Evolutionary conservation across 495 filamentous ascomycete species (phyloP).

Genomic region (Penicillium dipodomyicola): DNA sequence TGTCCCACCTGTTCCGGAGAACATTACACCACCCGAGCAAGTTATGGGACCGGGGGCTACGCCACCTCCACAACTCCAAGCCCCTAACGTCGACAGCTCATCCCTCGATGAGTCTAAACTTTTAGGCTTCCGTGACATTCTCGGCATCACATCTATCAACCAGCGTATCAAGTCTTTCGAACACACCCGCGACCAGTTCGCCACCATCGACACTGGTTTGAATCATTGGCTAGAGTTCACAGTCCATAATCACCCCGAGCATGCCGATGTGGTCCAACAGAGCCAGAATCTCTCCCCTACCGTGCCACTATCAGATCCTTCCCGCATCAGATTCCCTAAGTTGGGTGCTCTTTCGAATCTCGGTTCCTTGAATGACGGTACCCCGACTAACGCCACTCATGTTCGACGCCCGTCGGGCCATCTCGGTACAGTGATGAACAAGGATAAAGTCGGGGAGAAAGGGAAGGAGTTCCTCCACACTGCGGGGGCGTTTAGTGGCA

Average conservation of each 20-base stretch:
- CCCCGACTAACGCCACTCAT: slow-evolving; percentile 35
- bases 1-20: slow-evolving; percentile 23
- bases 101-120: slow-evolving; percentile 40
- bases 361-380: slow-evolving; percentile 43
- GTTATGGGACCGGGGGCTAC: slow-evolving; percentile 12
- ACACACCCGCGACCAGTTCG: slow-evolving; percentile 66
- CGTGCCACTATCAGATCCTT: slow-evolving; percentile 33
- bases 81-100: slow-evolving; percentile 7
- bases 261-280: slow-evolving; percentile 42
- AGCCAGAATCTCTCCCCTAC: slow-evolving; percentile 32
- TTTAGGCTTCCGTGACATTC: slow-evolving; percentile 67
- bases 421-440: slow-evolving; percentile 41
- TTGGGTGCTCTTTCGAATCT: slow-evolving; percentile 36
- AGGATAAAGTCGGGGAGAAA: slow-evolving; percentile 59
- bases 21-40: slow-evolving; percentile 21
- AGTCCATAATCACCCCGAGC: slow-evolving; percentile 50
- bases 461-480: slow-evolving; percentile 83
- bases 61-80: neutral
- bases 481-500: slow-evolving; percentile 68
- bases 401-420: slow-evolving; percentile 36
- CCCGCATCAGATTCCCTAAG: slow-evolving; percentile 50
- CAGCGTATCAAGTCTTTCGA: slow-evolving; percentile 71
- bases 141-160: slow-evolving; percentile 55
- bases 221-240: slow-evolving; percentile 65
- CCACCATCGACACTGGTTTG: slow-evolving; percentile 68